phyloP scores from a whole-genome alignment of 2,329 filamentous ascomycete species.

The Cercospora beticola region DNA sequence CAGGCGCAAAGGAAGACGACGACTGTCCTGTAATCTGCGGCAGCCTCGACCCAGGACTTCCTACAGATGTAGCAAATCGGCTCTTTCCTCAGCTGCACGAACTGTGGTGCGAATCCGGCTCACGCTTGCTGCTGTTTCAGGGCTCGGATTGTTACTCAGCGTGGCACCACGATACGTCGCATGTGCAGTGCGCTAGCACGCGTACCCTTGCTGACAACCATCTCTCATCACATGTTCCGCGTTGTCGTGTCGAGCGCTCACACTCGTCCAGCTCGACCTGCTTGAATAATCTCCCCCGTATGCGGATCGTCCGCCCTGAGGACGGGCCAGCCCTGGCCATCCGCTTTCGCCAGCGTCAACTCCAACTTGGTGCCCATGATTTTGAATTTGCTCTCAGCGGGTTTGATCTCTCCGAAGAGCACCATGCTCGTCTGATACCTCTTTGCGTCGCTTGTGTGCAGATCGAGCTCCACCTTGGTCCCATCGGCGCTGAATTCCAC shows the following conservation, averaged over 20 bases:
- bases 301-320: conserved; percentile 73
- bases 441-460: conserved; percentile 84
- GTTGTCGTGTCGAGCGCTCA: conserved; percentile 15
- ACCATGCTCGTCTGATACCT: conserved; percentile 72
- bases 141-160: neutral
- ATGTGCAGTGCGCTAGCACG: neutral
- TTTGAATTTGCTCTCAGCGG: conserved; percentile 72
- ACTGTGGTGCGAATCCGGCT: neutral
- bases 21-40: neutral
- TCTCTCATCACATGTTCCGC: neutral
- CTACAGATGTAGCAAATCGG: neutral
- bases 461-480: conserved; percentile 68
- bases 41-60: neutral
- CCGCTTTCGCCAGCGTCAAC: conserved; percentile 69
- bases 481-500: conserved; percentile 63
- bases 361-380: conserved; percentile 89
- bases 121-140: neutral
- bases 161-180: neutral
- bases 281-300: conserved; percentile 81
- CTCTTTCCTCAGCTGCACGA: neutral
- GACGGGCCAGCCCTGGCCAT: conserved; percentile 80
- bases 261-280: conserved; percentile 70
- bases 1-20: neutral
- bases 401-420: conserved; percentile 74
- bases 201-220: neutral